phyloP scores from a whole-genome alignment of 2,329 filamentous ascomycete genomes.

The Trichoderma sp. region DNA sequence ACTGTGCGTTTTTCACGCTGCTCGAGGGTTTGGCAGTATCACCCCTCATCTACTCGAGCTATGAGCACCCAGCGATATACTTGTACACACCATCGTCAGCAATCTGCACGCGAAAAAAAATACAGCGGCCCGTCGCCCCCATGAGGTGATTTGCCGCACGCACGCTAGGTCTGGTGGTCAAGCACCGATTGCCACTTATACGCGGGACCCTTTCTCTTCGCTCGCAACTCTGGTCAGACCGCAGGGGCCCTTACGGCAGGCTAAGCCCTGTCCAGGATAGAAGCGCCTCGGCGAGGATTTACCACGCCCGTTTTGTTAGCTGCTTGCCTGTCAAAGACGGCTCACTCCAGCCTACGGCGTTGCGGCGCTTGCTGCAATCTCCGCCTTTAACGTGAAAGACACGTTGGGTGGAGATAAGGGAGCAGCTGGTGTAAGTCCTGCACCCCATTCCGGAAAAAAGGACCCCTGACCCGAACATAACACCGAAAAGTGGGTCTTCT shows the following conservation, averaged over 20 bases:
- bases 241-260: not conserved
- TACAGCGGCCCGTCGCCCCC: constrained; percentile 19
- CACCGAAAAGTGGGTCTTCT: not conserved
- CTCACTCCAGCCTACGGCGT: not conserved
- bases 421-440: constrained; percentile 3
- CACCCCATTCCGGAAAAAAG: constrained; percentile 1
- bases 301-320: constrained; percentile 5
- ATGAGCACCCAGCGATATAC: not conserved
- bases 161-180: not conserved
- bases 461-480: constrained; percentile 5
- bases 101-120: not conserved
- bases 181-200: not conserved
- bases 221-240: constrained; percentile 15
- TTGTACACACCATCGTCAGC: constrained; percentile 11
- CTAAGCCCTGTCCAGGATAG: not conserved
- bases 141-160: constrained; percentile 24
- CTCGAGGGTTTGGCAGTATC: not conserved
- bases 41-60: not conserved
- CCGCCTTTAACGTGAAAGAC: not conserved
- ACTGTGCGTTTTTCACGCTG: not conserved
- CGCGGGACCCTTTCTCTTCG: not conserved
- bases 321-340: not conserved
- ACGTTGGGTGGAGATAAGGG: constrained; percentile 7
- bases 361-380: constrained; percentile 2
- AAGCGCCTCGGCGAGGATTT: not conserved